Evolutionary conservation across 352 stramenopile species (phyloP).

Genomic region (Phytophthora capsici): DNA sequence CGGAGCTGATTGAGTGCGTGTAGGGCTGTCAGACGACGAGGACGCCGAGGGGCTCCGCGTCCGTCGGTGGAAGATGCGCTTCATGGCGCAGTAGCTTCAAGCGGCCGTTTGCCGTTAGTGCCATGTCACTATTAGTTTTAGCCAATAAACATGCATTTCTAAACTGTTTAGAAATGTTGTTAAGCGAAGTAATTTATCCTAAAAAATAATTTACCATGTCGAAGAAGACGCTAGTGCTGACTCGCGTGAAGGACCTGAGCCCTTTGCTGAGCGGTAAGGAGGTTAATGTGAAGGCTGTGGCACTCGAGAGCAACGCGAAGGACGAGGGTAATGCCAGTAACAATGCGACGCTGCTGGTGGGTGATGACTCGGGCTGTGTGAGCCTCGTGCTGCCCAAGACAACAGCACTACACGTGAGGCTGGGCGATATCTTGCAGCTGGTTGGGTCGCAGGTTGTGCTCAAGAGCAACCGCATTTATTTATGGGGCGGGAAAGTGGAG

Average conservation of each 20-base stretch:
- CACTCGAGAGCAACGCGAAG: conserved; percentile 86
- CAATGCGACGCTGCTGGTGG: conserved; percentile 84
- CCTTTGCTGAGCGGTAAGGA: conserved; percentile 69
- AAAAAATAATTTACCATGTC: background rate
- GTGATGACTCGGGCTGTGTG: conserved; percentile 82
- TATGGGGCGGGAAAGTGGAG: conserved; percentile 85
- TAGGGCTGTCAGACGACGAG: conserved; percentile 15
- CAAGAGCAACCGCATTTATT: conserved; percentile 79
- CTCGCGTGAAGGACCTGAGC: conserved; percentile 78
- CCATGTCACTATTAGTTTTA: background rate
- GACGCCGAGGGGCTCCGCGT: conserved; percentile 17
- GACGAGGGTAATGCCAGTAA: conserved; percentile 75
- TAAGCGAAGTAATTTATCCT: too few species aligned
- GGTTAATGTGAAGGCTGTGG: conserved; percentile 76
- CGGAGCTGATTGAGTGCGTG: background rate
- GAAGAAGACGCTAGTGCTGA: conserved; percentile 63
- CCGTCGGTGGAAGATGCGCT: conserved; percentile 62
- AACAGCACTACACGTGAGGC: conserved; percentile 68
- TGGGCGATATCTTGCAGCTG: conserved; percentile 80
- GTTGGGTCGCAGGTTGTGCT: conserved; percentile 73
- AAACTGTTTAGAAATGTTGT: too few species aligned
- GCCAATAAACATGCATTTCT: too few species aligned
- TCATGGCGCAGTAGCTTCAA: conserved; percentile 39
- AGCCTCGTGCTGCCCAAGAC: conserved; percentile 82
- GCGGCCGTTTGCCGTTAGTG: conserved; percentile 4